These are phyloP conservation scores for Yamadazyma nakazawae DNA, from an alignment of 805 yeast species.

Conservation along the genomic window DNA sequence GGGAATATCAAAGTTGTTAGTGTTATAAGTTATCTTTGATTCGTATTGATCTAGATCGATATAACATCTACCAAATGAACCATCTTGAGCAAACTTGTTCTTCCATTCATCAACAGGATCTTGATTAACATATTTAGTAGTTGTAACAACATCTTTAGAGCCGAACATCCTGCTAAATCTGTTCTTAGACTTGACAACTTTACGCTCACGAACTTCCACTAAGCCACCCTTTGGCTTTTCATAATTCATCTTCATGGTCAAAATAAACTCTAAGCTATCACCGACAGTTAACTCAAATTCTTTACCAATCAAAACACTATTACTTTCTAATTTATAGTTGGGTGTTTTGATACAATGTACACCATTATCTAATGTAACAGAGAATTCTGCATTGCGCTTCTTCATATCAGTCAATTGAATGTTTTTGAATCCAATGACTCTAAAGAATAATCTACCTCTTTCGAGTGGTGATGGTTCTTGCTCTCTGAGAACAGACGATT, in stretches of 20 bases:
- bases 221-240: constrained; percentile 47
- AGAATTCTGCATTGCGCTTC: constrained; percentile 46
- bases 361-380: constrained; percentile 71
- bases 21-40: constrained; percentile 50
- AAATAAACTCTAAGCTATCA: constrained; percentile 56
- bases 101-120: constrained; percentile 60
- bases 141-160: constrained; percentile 44
- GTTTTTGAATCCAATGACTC: constrained; percentile 45
- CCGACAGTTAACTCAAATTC: constrained; percentile 78
- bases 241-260: constrained; percentile 71
- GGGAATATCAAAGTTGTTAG: constrained; percentile 51
- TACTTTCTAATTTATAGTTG: constrained; percentile 36
- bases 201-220: constrained; percentile 59
- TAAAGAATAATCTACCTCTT: constrained; percentile 54
- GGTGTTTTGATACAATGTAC: constrained; percentile 73
- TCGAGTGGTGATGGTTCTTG: constrained; percentile 21
- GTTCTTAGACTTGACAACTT: constrained; percentile 43
- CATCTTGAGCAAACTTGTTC: constrained; percentile 70
- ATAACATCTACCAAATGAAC: constrained; percentile 82
- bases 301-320: constrained; percentile 47
- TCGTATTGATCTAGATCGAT: constrained; percentile 60
- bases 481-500: constrained; percentile 14
- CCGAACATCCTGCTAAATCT: constrained; percentile 48
- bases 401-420: constrained; percentile 47
- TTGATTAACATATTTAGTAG: constrained; percentile 51